Base-by-base conservation (phyloP, 345 rosid genomes). In the Pistacia integerrima region DNA sequence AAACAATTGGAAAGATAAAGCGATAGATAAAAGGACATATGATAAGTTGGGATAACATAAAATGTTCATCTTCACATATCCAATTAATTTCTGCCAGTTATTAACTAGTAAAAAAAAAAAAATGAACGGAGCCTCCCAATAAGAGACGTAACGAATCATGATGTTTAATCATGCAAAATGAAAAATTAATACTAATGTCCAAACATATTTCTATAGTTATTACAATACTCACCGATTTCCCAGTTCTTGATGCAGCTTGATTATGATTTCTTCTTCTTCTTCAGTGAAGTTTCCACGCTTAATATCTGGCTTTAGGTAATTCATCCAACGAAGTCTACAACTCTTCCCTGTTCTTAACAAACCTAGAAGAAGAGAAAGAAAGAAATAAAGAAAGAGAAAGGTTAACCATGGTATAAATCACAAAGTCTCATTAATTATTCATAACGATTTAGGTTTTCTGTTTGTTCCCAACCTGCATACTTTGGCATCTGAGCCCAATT, bases 261-360 rank as follows among this genome's bases (percentile, higher is more conserved):
- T 59, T 35, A 89, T 87, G 62, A 82, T 81, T 41, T 90, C 85
- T 17, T 83, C 88, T 89, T 89, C 92, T 58, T 81, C 83, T 67
- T 16, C 46, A 36, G 76, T 87, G 87, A 90, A 83, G 51, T 82
- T 89, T 70, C 94, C 94, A 65, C 73, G 91, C 70, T 79, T 90
- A 56, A 90, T 59, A 65, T 74, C 79, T 11, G 92, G 94, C 70
- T 73, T 84, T 44, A 90, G 80, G 76, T 90, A 89, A 69, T 90
- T 90, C 77, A 86, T 55, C 94, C 94, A 90, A 63, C 92, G 84
- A 69, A 90, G 90, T 63, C 92, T 86, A 84, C 92, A 90, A 82
- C 94, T 90, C 83, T 90, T 90, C 44, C 92, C 91, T 11, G 87
- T 79, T 74, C 94, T 78, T 25, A 54, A 80, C 81, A 89, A 77